Evolutionary conservation across 1,284 basidiomycete species (phyloP), one percentile per base, ranked within the genome.

Genomic region (Wolfiporia cocos): DNA sequence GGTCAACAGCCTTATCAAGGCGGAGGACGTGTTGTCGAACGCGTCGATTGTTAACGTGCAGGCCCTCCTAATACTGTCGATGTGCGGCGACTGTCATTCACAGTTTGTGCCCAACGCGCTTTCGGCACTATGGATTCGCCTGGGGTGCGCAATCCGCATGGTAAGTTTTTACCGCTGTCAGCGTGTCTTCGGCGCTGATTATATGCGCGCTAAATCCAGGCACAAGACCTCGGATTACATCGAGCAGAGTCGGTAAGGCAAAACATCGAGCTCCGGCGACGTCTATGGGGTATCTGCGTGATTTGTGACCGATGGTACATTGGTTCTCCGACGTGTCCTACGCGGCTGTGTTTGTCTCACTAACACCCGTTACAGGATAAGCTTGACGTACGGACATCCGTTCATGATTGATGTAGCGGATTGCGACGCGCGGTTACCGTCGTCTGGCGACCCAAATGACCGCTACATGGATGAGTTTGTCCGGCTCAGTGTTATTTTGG

Each of bases 331-430:
- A 37, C 42, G 26, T 34, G 12, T 36, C 37, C 31, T 41, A 32
- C n/a, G 14, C 19, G 23, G 24, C 17, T 7, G 32, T 34, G 32
- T n/a, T 43, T 21, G 5, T 15, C 10, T 5, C 37, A n/a, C 24
- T 32, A 37, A 23, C 5, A 6, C 17, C 28, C 15, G 10, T 17
- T 32, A 6, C 56, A 88, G 85, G 85, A 74, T 78, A 43, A 85
- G 83, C 59, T 65, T 85, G 32, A 79, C 85, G 28, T 92, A 86
- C 56, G 89, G 89, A 1, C 86, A 89, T 53, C 89, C 93, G 2
- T 85, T 83, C 61, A 86, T 93, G 81, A 92, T 96, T 51, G 90
- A 95, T 61, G 78, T 96, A 3, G 80, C 86, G 50, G 93, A 96
- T 62, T 97, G 93, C 63, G 93, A 97, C 62, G 86, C 88, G 11